These are phyloP conservation scores for Pythium monospermum DNA, from an alignment of 352 stramenopile species.

Conservation along the genomic window DNA sequence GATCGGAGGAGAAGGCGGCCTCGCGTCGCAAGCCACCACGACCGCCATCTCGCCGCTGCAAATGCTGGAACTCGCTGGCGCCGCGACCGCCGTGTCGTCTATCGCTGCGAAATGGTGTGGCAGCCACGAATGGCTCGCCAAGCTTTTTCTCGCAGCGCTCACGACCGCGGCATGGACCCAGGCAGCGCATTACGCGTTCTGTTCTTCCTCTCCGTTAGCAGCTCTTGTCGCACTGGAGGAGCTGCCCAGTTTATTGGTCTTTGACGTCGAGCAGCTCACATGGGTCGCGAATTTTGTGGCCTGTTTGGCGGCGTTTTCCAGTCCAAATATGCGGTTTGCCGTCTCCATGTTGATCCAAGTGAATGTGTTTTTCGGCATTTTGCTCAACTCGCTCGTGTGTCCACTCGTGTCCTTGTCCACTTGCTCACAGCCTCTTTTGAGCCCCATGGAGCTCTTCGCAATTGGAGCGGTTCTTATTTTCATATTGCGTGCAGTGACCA, in stretches of 20 bases:
- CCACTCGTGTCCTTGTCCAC: slow-evolving; percentile 10
- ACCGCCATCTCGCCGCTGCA: slow-evolving; percentile 17
- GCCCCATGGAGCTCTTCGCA: slow-evolving; percentile 11
- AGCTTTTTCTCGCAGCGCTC: slow-evolving; percentile 6
- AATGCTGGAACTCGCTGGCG: slow-evolving; percentile 16
- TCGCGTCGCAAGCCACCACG: slow-evolving; percentile 12
- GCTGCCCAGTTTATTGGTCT: slow-evolving; percentile 8
- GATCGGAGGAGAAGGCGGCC: slow-evolving; percentile 13
- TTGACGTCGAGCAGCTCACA: slow-evolving; percentile 13
- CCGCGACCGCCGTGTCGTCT: slow-evolving; percentile 13
- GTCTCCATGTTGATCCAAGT: slow-evolving; percentile 55
- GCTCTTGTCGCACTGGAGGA: slow-evolving; percentile 12
- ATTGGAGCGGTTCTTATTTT: slow-evolving; percentile 12
- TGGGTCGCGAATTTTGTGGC: slow-evolving; percentile 13
- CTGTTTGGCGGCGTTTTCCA: slow-evolving; percentile 49
- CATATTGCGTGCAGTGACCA: slow-evolving; percentile 14
- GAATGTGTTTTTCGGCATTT: slow-evolving; percentile 60
- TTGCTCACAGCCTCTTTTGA: slow-evolving; percentile 11
- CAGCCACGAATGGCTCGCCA: slow-evolving; percentile 19
- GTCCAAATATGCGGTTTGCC: slow-evolving; percentile 65
- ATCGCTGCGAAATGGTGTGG: slow-evolving; percentile 17
- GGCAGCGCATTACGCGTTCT: slow-evolving; percentile 7
- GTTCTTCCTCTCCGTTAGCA: background rate
- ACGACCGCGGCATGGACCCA: slow-evolving; percentile 10
- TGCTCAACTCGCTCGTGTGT: slow-evolving; percentile 60